phyloP scores from a whole-genome alignment of 305 asterid genomes.

The Fraxinus sp. region DNA sequence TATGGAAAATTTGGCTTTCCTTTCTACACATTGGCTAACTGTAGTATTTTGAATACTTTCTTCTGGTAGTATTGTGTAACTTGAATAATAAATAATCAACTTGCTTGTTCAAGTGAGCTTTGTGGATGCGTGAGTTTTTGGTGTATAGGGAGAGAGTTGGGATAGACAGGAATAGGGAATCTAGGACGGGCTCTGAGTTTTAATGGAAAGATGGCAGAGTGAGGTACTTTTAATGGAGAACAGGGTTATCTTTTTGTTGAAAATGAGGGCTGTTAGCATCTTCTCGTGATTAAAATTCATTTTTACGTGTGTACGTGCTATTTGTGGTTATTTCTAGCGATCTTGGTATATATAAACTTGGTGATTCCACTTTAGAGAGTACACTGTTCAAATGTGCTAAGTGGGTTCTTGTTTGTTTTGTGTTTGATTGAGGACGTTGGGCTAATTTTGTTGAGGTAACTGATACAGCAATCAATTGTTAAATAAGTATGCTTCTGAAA shows the following conservation, averaged over 20 bases:
- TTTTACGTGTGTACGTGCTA: neutral
- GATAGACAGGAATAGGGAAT: slow-evolving; percentile 3
- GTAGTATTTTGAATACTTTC: neutral
- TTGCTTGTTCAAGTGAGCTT: neutral
- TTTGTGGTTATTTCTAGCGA: neutral
- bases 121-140: neutral
- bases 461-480: neutral
- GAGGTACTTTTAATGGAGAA: neutral
- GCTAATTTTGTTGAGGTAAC: neutral
- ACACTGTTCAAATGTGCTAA: neutral
- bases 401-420: neutral
- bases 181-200: neutral
- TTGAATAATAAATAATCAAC: neutral
- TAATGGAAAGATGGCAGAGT: neutral
- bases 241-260: neutral
- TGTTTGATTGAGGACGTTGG: neutral
- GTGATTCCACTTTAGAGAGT: neutral
- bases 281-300: neutral
- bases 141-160: neutral
- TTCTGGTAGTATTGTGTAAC: neutral
- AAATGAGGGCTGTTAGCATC: neutral
- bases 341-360: neutral
- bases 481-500: neutral
- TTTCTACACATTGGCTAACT: neutral
- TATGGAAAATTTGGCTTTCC: neutral